phyloP scores from a whole-genome alignment of 2,329 filamentous ascomycete genomes.

The Diaporthe nobilis region DNA sequence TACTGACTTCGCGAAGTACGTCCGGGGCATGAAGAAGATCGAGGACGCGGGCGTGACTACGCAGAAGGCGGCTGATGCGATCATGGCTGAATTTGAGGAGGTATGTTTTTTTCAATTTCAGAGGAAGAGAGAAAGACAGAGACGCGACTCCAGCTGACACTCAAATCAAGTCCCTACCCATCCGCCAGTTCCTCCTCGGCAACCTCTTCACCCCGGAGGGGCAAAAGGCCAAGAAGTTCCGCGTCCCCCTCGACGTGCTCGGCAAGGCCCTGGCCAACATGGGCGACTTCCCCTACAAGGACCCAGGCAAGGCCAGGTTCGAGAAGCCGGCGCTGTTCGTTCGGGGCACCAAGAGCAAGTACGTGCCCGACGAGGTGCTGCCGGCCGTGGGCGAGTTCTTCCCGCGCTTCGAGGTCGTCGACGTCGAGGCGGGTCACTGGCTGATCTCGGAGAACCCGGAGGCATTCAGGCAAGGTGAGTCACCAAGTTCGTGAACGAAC shows the following conservation, averaged over 20 bases:
- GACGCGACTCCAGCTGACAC: too few species aligned
- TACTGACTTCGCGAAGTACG: conserved; percentile 83
- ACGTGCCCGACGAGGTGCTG: conserved; percentile 84
- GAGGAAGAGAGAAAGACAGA: too few species aligned
- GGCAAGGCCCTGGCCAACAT: conserved; percentile 78
- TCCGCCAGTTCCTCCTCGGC: conserved; percentile 92
- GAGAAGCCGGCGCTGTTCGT: conserved; percentile 86
- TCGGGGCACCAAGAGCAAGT: conserved; percentile 81
- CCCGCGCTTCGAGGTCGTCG: conserved; percentile 79
- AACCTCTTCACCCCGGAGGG: conserved; percentile 76
- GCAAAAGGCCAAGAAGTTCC: conserved; percentile 76
- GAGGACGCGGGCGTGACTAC: conserved; percentile 77
- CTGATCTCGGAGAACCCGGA: conserved; percentile 90
- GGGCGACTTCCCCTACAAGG: conserved; percentile 89
- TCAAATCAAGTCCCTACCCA: conserved; percentile 69
- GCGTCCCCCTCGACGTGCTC: conserved; percentile 82
- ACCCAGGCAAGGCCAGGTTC: conserved; percentile 78
- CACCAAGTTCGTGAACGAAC: background rate
- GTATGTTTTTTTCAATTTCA: conserved; percentile 52
- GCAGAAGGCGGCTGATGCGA: conserved; percentile 84
- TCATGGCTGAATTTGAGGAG: conserved; percentile 81
- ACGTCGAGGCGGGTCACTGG: conserved; percentile 89
- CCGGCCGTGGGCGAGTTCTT: conserved; percentile 88
- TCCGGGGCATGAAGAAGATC: conserved; percentile 87
- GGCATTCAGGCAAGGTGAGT: conserved; percentile 79